Evolutionary conservation across 2,329 filamentous ascomycete species (phyloP), one percentile per base, ranked within the genome.

Genomic region (Fusarium coicis): DNA sequence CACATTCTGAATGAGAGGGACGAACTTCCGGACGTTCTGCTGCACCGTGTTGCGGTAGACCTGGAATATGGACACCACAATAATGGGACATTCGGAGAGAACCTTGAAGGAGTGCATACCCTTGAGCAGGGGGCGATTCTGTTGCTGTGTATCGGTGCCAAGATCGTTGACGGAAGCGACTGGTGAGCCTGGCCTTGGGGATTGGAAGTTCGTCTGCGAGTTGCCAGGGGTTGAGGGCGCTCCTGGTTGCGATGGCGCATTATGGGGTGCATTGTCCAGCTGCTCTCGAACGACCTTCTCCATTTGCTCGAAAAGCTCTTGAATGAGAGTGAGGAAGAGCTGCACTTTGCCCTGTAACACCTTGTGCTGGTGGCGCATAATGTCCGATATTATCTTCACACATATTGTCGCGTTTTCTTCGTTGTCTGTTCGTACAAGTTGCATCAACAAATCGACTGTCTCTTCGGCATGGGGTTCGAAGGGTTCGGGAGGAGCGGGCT

Each of bases 21-120:
- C 94, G 78, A 99, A 98, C 15, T 92, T 88, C 83, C 93, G 95
- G 56, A 99, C 95, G 78, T 98, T 98, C 63, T 92, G 88, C 42
- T 90, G 87, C 5, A 97, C 96, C 10, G 92, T 92, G 52, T 84
- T 86, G 54, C 95, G 91, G 78, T 99, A 96, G 10, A 96, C 93
- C 83, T 99, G 96, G 81, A 99, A 98, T 74, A 99, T 94, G 8
- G 96, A 98, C 2, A 99, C 96, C 7, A 99, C 96, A 44, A 99
- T 98, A 58, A 99, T 99, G 0, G 96, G 96, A 77, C 96, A 99
- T 81, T 99, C 96, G 3, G 96, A 95, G 9, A 99, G 89, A 30
- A 99, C 96, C 82, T 98, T 99, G 88, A 99, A 99, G 2, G 96
- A 99, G 80, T 97, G 94, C 94, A 98, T 98, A 36, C 96, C 96